These are phyloP conservation scores for Phytophthora foliorum DNA, from an alignment of 352 stramenopile species.

Conservation along the genomic window DNA sequence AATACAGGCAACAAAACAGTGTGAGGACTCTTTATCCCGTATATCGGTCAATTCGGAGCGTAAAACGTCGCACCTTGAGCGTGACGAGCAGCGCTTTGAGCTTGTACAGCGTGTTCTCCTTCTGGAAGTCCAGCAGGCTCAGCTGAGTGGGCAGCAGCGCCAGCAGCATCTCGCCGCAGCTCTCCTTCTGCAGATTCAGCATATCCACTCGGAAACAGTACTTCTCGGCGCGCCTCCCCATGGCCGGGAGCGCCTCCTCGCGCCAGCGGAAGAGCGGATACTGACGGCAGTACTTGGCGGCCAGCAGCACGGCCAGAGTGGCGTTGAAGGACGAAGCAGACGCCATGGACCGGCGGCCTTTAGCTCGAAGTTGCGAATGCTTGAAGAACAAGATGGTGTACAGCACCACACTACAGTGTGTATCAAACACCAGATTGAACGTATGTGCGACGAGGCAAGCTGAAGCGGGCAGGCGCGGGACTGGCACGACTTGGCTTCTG, in stretches of 20 bases:
- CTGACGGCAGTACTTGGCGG: constrained; percentile 76
- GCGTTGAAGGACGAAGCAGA: constrained; percentile 62
- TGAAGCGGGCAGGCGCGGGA: not conserved
- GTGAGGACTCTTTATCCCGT: not conserved
- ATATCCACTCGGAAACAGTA: constrained; percentile 79
- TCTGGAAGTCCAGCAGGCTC: constrained; percentile 71
- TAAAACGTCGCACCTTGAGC: constrained; percentile 53
- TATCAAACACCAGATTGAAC: not conserved
- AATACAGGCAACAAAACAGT: not conserved
- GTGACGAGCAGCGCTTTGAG: constrained; percentile 84
- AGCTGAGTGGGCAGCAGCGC: constrained; percentile 62
- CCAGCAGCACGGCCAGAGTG: constrained; percentile 74
- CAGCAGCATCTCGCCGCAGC: constrained; percentile 67
- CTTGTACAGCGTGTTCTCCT: constrained; percentile 69
- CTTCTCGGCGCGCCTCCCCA: constrained; percentile 71
- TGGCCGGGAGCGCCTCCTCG: constrained; percentile 68
- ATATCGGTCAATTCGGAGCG: constrained; percentile 6
- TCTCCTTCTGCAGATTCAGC: constrained; percentile 68
- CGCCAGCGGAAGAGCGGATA: constrained; percentile 79
- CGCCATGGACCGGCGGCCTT: constrained; percentile 16
- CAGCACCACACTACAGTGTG: not conserved
- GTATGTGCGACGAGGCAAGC: not conserved
- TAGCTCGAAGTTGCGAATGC: constrained; percentile 5
- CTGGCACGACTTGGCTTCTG: too few species aligned
- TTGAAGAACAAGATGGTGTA: constrained; percentile 11